Conservation (phyloP, 768 basidiomycete genomes). For the Mycena capillaripes region DNA sequence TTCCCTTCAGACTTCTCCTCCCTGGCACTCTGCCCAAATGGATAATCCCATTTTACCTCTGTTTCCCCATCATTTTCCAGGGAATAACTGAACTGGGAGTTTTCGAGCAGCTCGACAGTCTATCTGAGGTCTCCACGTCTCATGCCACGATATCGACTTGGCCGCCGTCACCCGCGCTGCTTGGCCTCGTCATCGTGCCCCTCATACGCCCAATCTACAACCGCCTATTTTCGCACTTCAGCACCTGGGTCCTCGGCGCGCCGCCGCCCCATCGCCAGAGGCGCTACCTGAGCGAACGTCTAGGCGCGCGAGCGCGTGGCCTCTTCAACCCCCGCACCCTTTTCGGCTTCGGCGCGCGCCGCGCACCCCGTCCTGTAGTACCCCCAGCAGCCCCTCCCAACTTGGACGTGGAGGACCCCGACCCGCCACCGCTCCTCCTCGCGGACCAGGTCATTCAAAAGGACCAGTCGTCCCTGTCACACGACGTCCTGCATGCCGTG, state of each 20-base stretch:
- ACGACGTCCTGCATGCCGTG: slow-evolving; percentile 41
- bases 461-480: slow-evolving; percentile 33
- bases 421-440: slow-evolving; percentile 31
- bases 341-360: slow-evolving; percentile 43
- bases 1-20: slow-evolving; percentile 31
- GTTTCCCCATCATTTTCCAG: slow-evolving; percentile 18
- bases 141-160: slow-evolving; percentile 46
- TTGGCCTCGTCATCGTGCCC: slow-evolving; percentile 51
- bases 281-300: slow-evolving; percentile 36
- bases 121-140: slow-evolving; percentile 41
- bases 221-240: slow-evolving; percentile 42
- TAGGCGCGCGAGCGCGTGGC: slow-evolving; percentile 29
- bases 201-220: slow-evolving; percentile 49
- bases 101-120: slow-evolving; percentile 11
- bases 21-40: slow-evolving; percentile 23
- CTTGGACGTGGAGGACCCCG: slow-evolving; percentile 11
- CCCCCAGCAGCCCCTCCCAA: not conserved
- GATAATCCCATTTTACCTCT: slow-evolving; percentile 24
- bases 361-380: slow-evolving; percentile 12
- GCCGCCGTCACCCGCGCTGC: slow-evolving; percentile 52
- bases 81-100: not conserved
- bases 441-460: slow-evolving; percentile 27
- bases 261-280: slow-evolving; percentile 34
- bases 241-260: slow-evolving; percentile 45
- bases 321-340: slow-evolving; percentile 37